Base-by-base conservation (phyloP, 257 asterid genomes). In the Jacaranda copaia region DNA sequence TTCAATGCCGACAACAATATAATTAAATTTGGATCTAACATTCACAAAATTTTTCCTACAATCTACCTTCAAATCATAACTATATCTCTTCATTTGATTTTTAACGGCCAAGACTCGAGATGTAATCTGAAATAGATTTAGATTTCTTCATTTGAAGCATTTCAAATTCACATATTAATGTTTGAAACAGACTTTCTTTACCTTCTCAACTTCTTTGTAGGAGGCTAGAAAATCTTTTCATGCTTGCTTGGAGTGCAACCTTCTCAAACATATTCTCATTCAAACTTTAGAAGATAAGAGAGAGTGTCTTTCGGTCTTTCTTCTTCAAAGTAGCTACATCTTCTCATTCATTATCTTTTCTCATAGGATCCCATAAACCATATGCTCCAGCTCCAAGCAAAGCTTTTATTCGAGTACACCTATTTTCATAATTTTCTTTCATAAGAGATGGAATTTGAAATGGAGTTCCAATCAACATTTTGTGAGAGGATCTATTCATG, bases 161-260 rank as follows among this genome's bases (percentile, higher is more conserved):
- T 48, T 48, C 53, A 48, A 48, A 48, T 48, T 48, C 14, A 3
- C 53, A 10, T 48, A 10, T 48, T 32, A 18, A 56, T 16, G 35
- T 16, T 56, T 56, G 35, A 62, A 10, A 64, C 35, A 8, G 6
- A 64, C 70, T 1, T 64, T 39, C 52, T 67, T 43, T 9, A 45
- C 8, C 42, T 43, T 46, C 43, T 67, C 38, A 18, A 45, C 57
- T 16, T 40, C n/a, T 43, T n/a, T 42, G 45, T 42, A 45, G 8
- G 59, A 59, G 11, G n/a, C 32, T 72, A 42, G 68, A 19, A 72
- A 58, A 72, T 8, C 40, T 5, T 63, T 25, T 2, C 72, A 75
- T 48, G 79, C 72, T 75, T 63, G 49, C 63, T 75, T 75, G 79
- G n/a, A 74, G 36, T 9, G 16, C 62, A 38, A 75, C 18, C 13